Conservation (phyloP, 83 land plant genomes). For the Thuja plicata region DNA sequence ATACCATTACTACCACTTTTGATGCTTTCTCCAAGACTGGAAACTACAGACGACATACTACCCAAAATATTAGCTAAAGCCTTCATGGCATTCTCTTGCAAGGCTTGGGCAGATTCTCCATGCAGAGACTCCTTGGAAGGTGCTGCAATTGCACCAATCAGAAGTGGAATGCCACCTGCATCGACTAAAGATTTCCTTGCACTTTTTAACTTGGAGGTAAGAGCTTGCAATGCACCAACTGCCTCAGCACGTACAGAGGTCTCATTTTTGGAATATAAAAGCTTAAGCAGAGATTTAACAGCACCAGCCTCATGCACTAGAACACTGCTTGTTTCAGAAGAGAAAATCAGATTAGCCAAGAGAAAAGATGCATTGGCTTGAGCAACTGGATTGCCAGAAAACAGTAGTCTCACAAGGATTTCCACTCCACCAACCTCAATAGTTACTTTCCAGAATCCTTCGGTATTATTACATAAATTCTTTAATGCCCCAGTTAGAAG, state of each 20-base stretch:
- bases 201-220: constrained; percentile 42
- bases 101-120: constrained; percentile 52
- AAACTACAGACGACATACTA: constrained; percentile 58
- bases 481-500: constrained; percentile 79
- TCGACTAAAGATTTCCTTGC: constrained; percentile 58
- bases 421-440: constrained; percentile 76
- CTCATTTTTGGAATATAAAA: constrained; percentile 55
- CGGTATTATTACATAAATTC: constrained; percentile 71
- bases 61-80: constrained; percentile 77
- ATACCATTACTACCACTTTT: constrained; percentile 37
- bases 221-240: constrained; percentile 70
- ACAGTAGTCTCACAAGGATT: constrained; percentile 60
- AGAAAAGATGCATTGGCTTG: constrained; percentile 74
- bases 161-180: constrained; percentile 53
- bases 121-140: constrained; percentile 88
- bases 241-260: constrained; percentile 72
- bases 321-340: constrained; percentile 40
- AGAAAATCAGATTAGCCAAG: constrained; percentile 64
- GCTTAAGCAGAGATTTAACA: constrained; percentile 47
- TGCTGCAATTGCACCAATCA: constrained; percentile 70
- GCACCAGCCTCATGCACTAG: constrained; percentile 59
- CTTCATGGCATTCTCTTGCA: constrained; percentile 65
- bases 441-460: constrained; percentile 76
- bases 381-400: constrained; percentile 49
- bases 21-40: constrained; percentile 60